These are phyloP conservation scores for Toxoplasma gondii DNA, from an alignment of 169 alveolate species.

Conservation along the genomic window DNA sequence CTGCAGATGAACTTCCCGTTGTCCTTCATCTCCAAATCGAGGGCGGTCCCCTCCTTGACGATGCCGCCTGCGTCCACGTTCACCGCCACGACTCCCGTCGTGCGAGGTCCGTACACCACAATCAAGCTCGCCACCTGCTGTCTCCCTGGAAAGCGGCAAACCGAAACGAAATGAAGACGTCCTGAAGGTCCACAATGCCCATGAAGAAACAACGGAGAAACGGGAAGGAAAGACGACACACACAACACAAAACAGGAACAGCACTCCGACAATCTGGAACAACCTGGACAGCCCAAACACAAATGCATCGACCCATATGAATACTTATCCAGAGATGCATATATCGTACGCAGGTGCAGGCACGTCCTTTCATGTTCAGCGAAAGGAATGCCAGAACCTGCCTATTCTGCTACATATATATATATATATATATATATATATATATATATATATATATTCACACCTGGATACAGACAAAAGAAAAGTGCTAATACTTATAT, in stretches of 20 bases:
- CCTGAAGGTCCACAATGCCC: no score
- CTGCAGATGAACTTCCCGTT: conserved; percentile 9
- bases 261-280: no score
- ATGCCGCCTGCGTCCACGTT: background rate
- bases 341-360: no score
- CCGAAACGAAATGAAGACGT: background rate
- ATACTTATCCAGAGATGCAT: no score
- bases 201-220: no score
- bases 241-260: no score
- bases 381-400: background rate
- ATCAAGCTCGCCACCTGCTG: conserved; percentile 68
- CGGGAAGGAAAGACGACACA: no score
- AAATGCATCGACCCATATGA: no score
- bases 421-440: conserved; percentile 15
- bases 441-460: background rate
- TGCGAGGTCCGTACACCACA: conserved; percentile 72
- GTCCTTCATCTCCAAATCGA: conserved; percentile 11
- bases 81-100: conserved; percentile 61
- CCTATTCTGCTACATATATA: background rate
- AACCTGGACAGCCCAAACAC: no score
- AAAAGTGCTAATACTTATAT: no score
- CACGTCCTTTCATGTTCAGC: background rate
- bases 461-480: background rate
- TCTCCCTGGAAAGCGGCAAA: conserved; percentile 56
- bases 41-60: background rate